Evolutionary conservation across 768 basidiomycete genomes (phyloP), one percentile per base, ranked within the genome.

Genomic region (Leccinum pellstonianum): DNA sequence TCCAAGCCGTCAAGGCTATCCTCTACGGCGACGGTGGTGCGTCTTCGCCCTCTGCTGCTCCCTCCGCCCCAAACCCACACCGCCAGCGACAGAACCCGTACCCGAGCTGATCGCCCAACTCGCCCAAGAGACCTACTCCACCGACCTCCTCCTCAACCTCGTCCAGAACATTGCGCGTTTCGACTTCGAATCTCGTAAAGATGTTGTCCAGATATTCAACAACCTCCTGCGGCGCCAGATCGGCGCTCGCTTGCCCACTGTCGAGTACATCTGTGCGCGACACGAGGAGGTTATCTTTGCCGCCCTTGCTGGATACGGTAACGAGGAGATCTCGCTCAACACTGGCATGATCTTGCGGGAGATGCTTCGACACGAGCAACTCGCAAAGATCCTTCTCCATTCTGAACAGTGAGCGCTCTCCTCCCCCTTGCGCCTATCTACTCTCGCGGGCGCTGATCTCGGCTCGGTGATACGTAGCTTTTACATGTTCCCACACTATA

Each of bases 291-390:
- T 90, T 35, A 76, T 91, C 52, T 97, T 97, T 70, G 86, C 91
- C 3, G 84, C 94, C 8, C 81, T 98, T 51, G 89, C 86, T 57
- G 95, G 95, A 7, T 99, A 99, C 70, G 88, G 88, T 76, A 95
- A 97, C 68, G 93, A 98, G 72, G 96, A 98, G 61, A 82, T 98
- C 56, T 95, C 95, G 9, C 82, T 99, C 59, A 99, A 99, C 68
- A 98, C 96, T 0, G 96, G 97, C 9, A 96, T 97, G 94, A 91
- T 98, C 58, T 79, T 99, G 53, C 91, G 93, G 68, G 97, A 98
- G 77, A 98, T 98, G 91, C 77, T 99, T 64, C 83, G 90, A 64
- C 92, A 97, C 70, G 97, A 99, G 71, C 86, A 90, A 53, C 77
- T 99, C 23, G 88, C 88, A 48, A 93, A 95, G 81, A 86, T 95